These are phyloP conservation scores for Diaporthe destruens DNA, from an alignment of 2,329 filamentous ascomycete species.

Conservation along the genomic window DNA sequence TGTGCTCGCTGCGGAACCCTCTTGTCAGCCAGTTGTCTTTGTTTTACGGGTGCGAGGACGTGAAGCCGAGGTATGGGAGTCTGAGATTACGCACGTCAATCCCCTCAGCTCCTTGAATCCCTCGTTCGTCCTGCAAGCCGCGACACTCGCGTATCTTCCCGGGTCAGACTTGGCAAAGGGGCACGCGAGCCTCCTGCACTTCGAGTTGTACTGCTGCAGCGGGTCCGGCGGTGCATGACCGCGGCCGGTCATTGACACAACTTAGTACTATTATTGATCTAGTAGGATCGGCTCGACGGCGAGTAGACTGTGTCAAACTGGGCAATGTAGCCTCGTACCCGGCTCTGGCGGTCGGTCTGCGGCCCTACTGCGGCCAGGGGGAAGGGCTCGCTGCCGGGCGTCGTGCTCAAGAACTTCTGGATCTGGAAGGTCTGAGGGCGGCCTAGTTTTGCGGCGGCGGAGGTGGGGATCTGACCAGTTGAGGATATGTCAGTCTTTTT, in stretches of 20 bases:
- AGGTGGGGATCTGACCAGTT: not conserved
- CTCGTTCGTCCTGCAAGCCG: not conserved
- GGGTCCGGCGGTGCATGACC: not conserved
- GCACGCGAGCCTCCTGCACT: conserved; percentile 1
- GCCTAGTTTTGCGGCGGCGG: not conserved
- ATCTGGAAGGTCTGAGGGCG: conserved; percentile 16
- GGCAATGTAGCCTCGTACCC: not conserved
- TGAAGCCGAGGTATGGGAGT: too few species aligned
- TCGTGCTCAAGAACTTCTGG: conserved; percentile 18
- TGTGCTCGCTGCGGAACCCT: not conserved
- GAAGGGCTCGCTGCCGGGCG: conserved; percentile 6
- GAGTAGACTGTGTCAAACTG: conserved; percentile 22
- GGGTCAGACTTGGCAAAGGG: conserved; percentile 6
- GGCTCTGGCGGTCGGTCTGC: conserved; percentile 6
- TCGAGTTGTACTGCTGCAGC: conserved; percentile 3
- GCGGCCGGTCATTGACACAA: conserved; percentile 20
- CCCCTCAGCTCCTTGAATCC: conserved; percentile 1
- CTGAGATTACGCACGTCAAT: not conserved
- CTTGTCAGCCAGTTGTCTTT: not conserved
- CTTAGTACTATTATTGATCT: not conserved
- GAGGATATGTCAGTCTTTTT: not conserved
- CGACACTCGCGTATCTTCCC: not conserved
- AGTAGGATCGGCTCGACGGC: not conserved
- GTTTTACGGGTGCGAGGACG: too few species aligned
- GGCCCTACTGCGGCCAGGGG: not conserved